Percentiles rank a stretch among this genome's conserved stretches.
Evolutionary conservation across 1,284 basidiomycete species (phyloP).

Genomic region (Fomes fomentarius): DNA sequence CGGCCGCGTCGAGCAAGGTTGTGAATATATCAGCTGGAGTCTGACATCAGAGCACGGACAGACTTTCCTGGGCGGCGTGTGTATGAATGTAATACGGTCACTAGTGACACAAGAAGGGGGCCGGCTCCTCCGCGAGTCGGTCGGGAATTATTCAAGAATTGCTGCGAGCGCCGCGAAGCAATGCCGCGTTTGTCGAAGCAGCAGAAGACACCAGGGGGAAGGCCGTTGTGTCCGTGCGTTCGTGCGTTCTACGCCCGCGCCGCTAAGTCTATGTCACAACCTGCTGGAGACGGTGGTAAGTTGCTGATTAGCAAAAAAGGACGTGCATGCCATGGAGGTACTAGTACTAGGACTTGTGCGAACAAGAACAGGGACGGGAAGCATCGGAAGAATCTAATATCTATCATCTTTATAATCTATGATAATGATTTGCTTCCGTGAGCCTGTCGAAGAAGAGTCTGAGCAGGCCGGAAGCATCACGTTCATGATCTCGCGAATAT

Average conservation of each 20-base stretch:
- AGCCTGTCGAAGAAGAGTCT: too few species aligned
- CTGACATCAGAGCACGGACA: slow-evolving; percentile 10
- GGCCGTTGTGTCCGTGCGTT: slow-evolving; percentile 8
- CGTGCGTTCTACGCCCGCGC: not conserved
- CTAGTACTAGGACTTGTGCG: too few species aligned
- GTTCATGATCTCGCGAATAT: slow-evolving; percentile 11
- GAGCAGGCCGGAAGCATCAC: too few species aligned
- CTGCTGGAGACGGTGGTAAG: too few species aligned
- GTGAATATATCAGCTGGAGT: not conserved
- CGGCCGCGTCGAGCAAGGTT: slow-evolving; percentile 1
- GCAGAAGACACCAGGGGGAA: slow-evolving; percentile 11
- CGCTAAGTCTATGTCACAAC: too few species aligned
- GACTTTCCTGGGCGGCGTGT: slow-evolving; percentile 7
- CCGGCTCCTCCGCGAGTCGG: too few species aligned
- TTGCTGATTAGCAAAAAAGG: too few species aligned
- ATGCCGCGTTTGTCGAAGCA: not conserved
- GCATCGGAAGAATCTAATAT: slow-evolving; percentile 2
- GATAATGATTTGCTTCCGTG: slow-evolving; percentile 22
- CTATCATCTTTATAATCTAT: too few species aligned
- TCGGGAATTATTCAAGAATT: too few species aligned
- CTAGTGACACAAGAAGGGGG: too few species aligned
- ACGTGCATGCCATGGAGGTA: too few species aligned
- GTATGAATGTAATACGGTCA: slow-evolving; percentile 10
- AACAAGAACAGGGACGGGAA: not conserved
- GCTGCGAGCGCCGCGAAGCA: slow-evolving; percentile 2